phyloP scores from a whole-genome alignment of 2,329 filamentous ascomycete genomes.

The Trichoderma oligosporum region DNA sequence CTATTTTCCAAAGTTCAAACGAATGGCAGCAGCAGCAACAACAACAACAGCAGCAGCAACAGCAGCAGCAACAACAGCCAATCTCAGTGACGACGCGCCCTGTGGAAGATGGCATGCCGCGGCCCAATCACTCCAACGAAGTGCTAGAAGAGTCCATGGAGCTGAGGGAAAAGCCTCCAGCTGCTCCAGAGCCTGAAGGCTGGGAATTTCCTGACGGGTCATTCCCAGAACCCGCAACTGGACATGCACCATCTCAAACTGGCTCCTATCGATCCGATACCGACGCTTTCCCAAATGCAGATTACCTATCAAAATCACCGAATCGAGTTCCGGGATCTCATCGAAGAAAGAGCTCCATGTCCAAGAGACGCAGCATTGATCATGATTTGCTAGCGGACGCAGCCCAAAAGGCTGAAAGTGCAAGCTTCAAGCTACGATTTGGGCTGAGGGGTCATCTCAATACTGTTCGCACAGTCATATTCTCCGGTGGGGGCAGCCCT shows the following conservation, averaged over 20 bases:
- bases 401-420: constrained; percentile 61
- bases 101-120: constrained; percentile 34
- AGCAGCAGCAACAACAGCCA: constrained; percentile 31
- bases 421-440: constrained; percentile 88
- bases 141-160: constrained; percentile 42
- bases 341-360: constrained; percentile 75
- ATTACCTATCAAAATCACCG: constrained; percentile 76
- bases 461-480: constrained; percentile 90
- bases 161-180: constrained; percentile 44
- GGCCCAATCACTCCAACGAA: constrained; percentile 40
- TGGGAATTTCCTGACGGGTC: constrained; percentile 90
- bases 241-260: constrained; percentile 44
- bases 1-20: constrained; percentile 36
- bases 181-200: constrained; percentile 59
- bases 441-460: constrained; percentile 89
- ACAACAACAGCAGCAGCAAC: constrained; percentile 24
- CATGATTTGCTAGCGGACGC: constrained; percentile 54
- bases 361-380: constrained; percentile 67
- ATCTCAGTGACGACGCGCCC: constrained; percentile 35
- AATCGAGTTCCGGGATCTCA: constrained; percentile 65
- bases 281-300: constrained; percentile 80
- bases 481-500: constrained; percentile 92
- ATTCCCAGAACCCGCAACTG: constrained; percentile 53
- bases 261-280: constrained; percentile 70
- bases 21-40: constrained; percentile 36